Evolutionary conservation across 2,329 filamentous ascomycete species (phyloP).

Genomic region (Grosmannia huntii): DNA sequence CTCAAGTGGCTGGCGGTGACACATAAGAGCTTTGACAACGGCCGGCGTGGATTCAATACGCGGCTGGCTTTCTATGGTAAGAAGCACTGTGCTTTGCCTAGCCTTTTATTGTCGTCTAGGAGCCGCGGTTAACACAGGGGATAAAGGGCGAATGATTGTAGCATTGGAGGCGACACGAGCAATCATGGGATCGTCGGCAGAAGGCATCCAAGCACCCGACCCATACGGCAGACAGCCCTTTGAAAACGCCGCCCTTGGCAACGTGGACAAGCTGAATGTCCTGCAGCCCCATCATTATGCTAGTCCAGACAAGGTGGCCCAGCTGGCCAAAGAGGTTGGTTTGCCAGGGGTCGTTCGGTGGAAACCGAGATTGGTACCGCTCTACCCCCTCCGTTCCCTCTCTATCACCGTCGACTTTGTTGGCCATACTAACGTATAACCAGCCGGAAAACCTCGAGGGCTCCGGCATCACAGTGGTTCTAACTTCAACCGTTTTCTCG

Average conservation of each 20-base stretch:
- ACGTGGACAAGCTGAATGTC: constrained; percentile 58
- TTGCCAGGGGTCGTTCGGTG: constrained; percentile 63
- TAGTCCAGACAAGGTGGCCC: constrained; percentile 51
- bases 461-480: constrained; percentile 63
- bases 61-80: constrained; percentile 78
- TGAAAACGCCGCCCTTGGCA: constrained; percentile 54
- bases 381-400: not conserved
- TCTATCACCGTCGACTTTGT: not conserved
- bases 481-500: constrained; percentile 68
- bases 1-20: constrained; percentile 94
- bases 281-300: constrained; percentile 49
- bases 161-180: constrained; percentile 15
- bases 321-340: constrained; percentile 57
- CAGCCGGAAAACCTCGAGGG: constrained; percentile 52
- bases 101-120: not conserved
- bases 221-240: constrained; percentile 49
- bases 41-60: constrained; percentile 87
- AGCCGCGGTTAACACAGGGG: not conserved
- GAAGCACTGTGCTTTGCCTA: constrained; percentile 6
- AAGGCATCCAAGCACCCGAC: constrained; percentile 9
- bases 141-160: constrained; percentile 16
- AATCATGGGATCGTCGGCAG: constrained; percentile 13
- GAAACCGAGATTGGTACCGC: constrained; percentile 68
- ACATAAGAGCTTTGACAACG: constrained; percentile 97
- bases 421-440: not conserved